Base-by-base conservation (phyloP, 1,139 yeast genomes). In the Nadsonia starkeyi-henricii region DNA sequence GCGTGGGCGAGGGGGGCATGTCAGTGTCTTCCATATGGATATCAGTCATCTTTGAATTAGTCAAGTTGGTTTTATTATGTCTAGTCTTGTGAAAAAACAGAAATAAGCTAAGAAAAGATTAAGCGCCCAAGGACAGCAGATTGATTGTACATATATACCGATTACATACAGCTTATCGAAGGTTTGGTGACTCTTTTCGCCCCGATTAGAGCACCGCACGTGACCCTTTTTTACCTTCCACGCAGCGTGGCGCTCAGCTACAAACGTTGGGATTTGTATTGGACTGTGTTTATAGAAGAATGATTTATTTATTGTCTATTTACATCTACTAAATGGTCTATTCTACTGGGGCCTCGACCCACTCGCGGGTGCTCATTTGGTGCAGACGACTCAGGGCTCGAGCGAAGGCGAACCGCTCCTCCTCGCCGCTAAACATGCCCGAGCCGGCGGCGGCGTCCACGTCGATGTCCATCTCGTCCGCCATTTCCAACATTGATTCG, bases 381-480 rank as follows among this genome's bases (percentile, higher is more conserved):
- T 91, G 75, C 55, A 91, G 71, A 62, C 98, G 76, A 56, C 93
- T 81, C 54, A 91, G 71, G 0, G 97, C 96, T 61, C 98, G 74
- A 1, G 96, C 95, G 71, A 89, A 91, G 17, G 98, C 98, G 70
- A 91, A 91, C 64, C 82, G 77, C 66, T 91, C 98, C 64, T 91
- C 98, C 62, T 88, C 97, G 5, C 83, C 68, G 44, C 83, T 84
- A 67, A 91, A 89, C 78, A 86, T 78, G 37, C 83, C 70, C 1
- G 93, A 84, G 61, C 81, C 78, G 56, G 81, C 75, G n/a, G 91
- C 85, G 48, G 82, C 71, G 54, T 78, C 79, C 53, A 79, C 76
- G 55, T 82, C 85, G 54, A 83, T 81, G 1, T 91, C 94, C 61
- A 82, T 85, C 52, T 78, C 75, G 13, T 72, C 72, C 28, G 81